Base-by-base conservation (phyloP, 306 rosid species). In the Dryas drummondii region DNA sequence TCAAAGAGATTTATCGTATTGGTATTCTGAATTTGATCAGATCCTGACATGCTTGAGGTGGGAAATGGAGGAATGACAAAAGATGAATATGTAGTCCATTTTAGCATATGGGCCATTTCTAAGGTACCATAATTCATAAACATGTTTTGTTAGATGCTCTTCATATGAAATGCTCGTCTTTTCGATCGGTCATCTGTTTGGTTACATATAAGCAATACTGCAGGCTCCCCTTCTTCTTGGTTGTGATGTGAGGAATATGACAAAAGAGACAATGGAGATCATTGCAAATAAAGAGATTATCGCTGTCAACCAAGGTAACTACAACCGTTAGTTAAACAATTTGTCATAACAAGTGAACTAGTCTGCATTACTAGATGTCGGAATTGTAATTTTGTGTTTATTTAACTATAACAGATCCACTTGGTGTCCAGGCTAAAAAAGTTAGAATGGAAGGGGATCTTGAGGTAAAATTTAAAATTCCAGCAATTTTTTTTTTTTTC, bases 161-260 rank as follows among this genome's bases (percentile, higher is more conserved):
- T 58, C 49, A 5, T 46, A 5, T 5, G 6, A 46, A 5, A 46
- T 5, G 9, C 9, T 5, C 9, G 6, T 8, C 6, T 46, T 46
- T 46, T 46, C 49, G 9, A 46, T 32, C 37, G 11, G 13, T 15
- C 9, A 11, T 41, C 44, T 61, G 65, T 26, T 50, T 60, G 48
- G 17, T 78, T 80, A 78, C 71, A 79, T 49, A 13, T 42, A 3
- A 62, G 58, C 46, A 37, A 74, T 55, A 69, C 49, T 85, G 75
- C 82, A 93, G 98, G 97, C 98, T 81, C 98, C 97, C 55, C 96
- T 93, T 82, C 93, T 93, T 76, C 89, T 93, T 16, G 98, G 98
- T 26, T 91, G 97, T 76, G 97, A 93, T 82, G 66, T 93, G 77
- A 64, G 96, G 63, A 89, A 91, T 64, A 53, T 93, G 80, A 88